Evolutionary conservation across 208 protist genomes (phyloP).

Genomic region (Novymonas esmeraldas): DNA sequence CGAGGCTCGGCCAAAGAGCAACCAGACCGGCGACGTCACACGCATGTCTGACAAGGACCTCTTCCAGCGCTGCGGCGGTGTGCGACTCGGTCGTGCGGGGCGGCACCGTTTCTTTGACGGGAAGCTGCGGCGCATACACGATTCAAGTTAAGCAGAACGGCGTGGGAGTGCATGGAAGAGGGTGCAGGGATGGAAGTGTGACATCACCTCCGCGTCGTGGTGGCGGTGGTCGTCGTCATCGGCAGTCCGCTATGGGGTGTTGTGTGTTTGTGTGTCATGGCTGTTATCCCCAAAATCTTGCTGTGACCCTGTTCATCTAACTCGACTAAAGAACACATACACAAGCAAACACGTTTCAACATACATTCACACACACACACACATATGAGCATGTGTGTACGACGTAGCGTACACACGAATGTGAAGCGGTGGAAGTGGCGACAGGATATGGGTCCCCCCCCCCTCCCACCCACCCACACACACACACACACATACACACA

Average conservation of each 20-base stretch:
- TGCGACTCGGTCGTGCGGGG: constrained; percentile 81
- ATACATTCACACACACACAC: too few relatives aligned
- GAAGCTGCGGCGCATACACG: constrained; percentile 74
- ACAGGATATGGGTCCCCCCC: neutral
- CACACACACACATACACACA: neutral
- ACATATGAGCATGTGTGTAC: too few relatives aligned
- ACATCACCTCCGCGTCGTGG: neutral
- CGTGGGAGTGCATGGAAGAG: neutral
- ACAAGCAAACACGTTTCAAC: too few relatives aligned
- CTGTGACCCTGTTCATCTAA: neutral
- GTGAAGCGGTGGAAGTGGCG: too few relatives aligned
- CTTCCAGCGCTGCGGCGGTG: constrained; percentile 73
- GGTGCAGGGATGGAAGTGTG: neutral
- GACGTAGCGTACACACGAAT: too few relatives aligned
- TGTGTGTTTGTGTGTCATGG: too few relatives aligned
- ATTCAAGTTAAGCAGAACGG: constrained; percentile 5
- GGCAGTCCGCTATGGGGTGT: too few relatives aligned
- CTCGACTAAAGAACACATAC: neutral
- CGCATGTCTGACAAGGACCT: constrained; percentile 74
- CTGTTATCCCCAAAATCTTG: neutral
- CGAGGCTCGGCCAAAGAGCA: constrained; percentile 7
- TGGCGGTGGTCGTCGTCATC: too few relatives aligned
- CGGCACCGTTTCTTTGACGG: constrained; percentile 89
- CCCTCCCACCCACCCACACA: neutral
- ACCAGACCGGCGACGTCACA: constrained; percentile 34